Percentiles rank a stretch among this genome's conserved stretches.
Evolutionary conservation across 2,329 filamentous ascomycete genomes (phyloP).

Genomic region (Fusarium burgessii): DNA sequence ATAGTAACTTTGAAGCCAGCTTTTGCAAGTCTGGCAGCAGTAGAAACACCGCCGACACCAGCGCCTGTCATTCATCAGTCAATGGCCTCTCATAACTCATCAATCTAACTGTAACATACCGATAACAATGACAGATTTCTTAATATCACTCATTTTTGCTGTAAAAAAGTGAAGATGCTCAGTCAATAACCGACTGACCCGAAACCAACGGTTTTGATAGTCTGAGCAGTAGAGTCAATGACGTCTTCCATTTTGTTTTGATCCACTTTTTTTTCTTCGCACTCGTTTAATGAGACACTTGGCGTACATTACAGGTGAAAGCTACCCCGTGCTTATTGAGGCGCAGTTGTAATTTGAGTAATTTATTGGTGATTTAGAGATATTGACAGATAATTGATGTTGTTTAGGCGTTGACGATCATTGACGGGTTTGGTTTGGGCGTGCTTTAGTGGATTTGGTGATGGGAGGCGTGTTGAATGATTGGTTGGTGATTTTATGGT

Average conservation of each 20-base stretch:
- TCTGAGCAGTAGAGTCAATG: constrained; percentile 32
- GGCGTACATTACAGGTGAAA: constrained; percentile 15
- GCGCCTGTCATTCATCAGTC: constrained; percentile 61
- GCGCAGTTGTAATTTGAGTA: constrained; percentile 5
- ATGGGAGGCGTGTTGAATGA: constrained; percentile 17
- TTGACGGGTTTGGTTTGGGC: not conserved
- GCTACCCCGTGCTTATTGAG: not conserved
- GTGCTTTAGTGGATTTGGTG: not conserved
- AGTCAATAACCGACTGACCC: not conserved
- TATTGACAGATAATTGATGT: not conserved
- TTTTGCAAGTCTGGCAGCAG: constrained; percentile 77
- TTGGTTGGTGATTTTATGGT: not conserved
- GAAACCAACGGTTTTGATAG: constrained; percentile 21
- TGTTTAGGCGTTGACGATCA: not conserved
- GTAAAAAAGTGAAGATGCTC: constrained; percentile 1
- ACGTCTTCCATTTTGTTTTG: constrained; percentile 29
- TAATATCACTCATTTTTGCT: constrained; percentile 23
- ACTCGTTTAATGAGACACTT: constrained; percentile 12
- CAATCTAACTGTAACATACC: constrained; percentile 20
- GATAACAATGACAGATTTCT: constrained; percentile 47
- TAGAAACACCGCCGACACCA: constrained; percentile 78
- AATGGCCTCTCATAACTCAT: not conserved
- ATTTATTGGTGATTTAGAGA: not conserved
- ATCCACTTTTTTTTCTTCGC: constrained; percentile 20
- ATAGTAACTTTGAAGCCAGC: constrained; percentile 79